These are phyloP conservation scores for Corylus americana DNA, from an alignment of 306 rosid genomes.

Conservation along the genomic window DNA sequence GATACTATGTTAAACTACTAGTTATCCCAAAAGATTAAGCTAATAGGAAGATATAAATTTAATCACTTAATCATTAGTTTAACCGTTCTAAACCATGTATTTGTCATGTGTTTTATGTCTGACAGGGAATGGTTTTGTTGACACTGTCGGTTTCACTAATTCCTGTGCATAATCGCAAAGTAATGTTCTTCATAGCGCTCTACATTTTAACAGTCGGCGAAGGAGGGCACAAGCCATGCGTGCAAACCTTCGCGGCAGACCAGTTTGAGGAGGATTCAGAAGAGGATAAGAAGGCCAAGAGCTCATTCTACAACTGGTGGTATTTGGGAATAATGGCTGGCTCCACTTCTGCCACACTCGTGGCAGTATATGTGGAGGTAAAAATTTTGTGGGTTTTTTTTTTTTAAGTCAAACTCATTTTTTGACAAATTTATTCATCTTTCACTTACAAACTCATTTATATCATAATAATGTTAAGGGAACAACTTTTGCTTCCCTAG, in stretches of 20 bases:
- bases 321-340: conserved; percentile 55
- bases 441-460: too few relatives aligned
- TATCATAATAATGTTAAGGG: too few relatives aligned
- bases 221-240: conserved; percentile 81
- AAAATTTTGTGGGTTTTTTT: too few relatives aligned
- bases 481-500: too few relatives aligned
- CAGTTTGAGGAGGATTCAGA: conserved; percentile 62
- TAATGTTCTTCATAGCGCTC: conserved; percentile 46
- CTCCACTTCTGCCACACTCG: conserved; percentile 40
- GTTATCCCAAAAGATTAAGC: too few relatives aligned
- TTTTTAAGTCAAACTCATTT: too few relatives aligned
- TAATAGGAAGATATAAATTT: too few relatives aligned
- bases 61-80: too few relatives aligned
- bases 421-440: too few relatives aligned
- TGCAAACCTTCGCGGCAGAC: conserved; percentile 79
- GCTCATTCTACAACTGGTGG: conserved; percentile 86
- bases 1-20: too few relatives aligned
- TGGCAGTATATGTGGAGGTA: conserved; percentile 56
- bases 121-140: conserved; percentile 54
- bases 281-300: conserved; percentile 53
- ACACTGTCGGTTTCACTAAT: conserved; percentile 48
- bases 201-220: conserved; percentile 58
- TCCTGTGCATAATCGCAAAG: conserved; percentile 13
- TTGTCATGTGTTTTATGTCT: not conserved
- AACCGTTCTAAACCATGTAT: too few relatives aligned